These are phyloP conservation scores for Amoebophrya sp. DNA, from an alignment of 169 alveolate genomes.

Conservation along the genomic window DNA sequence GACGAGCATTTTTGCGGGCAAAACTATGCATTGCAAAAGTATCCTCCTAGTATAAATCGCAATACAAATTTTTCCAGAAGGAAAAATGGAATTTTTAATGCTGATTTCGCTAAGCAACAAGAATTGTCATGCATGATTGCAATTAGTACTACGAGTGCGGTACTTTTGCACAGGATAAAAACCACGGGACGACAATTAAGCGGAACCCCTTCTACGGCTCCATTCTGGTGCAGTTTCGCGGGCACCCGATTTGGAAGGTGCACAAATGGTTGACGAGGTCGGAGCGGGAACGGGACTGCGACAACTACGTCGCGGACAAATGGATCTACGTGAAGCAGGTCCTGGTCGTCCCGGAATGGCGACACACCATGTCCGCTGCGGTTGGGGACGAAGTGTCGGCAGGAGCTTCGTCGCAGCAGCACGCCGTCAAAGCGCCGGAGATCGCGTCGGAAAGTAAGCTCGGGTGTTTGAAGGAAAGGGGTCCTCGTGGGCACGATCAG, in stretches of 20 bases:
- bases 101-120: too few relatives aligned
- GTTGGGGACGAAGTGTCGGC: too few relatives aligned
- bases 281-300: background rate
- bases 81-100: too few relatives aligned
- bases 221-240: background rate
- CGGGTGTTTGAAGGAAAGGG: background rate
- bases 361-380: background rate
- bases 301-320: background rate
- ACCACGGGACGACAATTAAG: too few relatives aligned
- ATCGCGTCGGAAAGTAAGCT: background rate
- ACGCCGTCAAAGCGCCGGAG: background rate
- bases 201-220: background rate
- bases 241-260: background rate
- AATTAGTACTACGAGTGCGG: too few relatives aligned
- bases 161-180: too few relatives aligned
- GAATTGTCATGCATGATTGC: too few relatives aligned
- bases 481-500: too few relatives aligned
- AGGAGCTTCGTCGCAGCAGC: background rate
- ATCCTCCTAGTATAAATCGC: too few relatives aligned
- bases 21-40: too few relatives aligned
- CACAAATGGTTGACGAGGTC: background rate
- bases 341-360: conserved; percentile 1
- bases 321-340: background rate
- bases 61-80: too few relatives aligned
- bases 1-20: background rate